phyloP scores from a whole-genome alignment of 495 filamentous ascomycete genomes.

The Aspergillus panamensis region DNA sequence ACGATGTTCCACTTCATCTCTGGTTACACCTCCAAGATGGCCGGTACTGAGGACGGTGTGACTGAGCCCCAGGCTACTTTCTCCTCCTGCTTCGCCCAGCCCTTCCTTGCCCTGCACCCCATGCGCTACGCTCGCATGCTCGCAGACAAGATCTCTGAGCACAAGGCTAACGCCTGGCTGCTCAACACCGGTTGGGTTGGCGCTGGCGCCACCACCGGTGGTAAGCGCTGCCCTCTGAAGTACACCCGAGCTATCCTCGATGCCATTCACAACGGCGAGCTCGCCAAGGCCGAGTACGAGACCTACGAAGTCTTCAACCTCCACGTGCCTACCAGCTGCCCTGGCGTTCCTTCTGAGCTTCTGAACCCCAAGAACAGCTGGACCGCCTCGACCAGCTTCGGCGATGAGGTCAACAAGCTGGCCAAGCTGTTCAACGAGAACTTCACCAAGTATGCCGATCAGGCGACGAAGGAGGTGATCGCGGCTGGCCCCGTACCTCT shows the following conservation, averaged over 20 bases:
- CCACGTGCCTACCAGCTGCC: conserved; percentile 79
- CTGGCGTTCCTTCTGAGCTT: conserved; percentile 81
- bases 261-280: conserved; percentile 92
- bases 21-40: conserved; percentile 99
- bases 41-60: conserved; percentile 94
- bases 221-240: conserved; percentile 97
- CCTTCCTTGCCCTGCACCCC: conserved; percentile 96
- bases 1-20: conserved; percentile 99
- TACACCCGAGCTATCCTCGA: conserved; percentile 98
- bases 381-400: conserved; percentile 76
- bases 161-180: conserved; percentile 97
- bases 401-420: conserved; percentile 82
- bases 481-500: conserved; percentile 36
- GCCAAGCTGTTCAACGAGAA: conserved; percentile 87
- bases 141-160: conserved; percentile 91
- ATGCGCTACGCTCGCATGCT: conserved; percentile 99
- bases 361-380: conserved; percentile 93
- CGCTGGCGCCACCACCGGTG: conserved; percentile 88
- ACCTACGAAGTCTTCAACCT: conserved; percentile 96
- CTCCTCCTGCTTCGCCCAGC: conserved; percentile 99
- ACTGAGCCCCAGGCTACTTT: conserved; percentile 97
- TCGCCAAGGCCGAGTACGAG: conserved; percentile 89
- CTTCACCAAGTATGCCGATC: conserved; percentile 89
- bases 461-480: conserved; percentile 75
- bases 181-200: conserved; percentile 99